These are phyloP conservation scores for Botrytis fabae DNA, from an alignment of 2,329 filamentous ascomycete genomes.

Conservation along the genomic window DNA sequence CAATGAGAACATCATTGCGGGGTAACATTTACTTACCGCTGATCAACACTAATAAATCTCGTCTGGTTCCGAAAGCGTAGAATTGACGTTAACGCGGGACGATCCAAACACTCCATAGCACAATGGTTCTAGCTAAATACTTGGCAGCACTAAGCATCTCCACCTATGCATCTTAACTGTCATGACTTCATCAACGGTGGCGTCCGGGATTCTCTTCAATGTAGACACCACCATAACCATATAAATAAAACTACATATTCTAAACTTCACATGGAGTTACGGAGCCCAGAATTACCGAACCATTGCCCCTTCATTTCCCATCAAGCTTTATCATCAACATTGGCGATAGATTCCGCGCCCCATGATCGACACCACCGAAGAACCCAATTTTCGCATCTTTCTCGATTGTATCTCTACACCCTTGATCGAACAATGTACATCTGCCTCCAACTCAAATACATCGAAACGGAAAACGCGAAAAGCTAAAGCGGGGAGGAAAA, in stretches of 20 bases:
- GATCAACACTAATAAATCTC: neutral
- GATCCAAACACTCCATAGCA: neutral
- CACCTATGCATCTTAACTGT: neutral
- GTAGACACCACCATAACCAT: neutral
- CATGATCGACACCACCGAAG: constrained; percentile 38
- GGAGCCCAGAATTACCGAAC: neutral
- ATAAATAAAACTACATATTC: neutral
- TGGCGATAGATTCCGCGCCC: neutral
- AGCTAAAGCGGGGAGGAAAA: constrained; percentile 27
- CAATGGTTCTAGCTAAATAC: neutral
- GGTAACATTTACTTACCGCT: neutral
- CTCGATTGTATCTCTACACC: constrained; percentile 71
- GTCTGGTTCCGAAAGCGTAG: neutral
- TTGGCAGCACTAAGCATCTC: neutral
- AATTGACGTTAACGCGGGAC: neutral
- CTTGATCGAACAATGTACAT: constrained; percentile 61
- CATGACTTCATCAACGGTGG: neutral
- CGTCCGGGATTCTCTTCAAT: neutral
- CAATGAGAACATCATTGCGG: neutral
- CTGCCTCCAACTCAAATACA: constrained; percentile 43
- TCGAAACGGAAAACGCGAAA: constrained; percentile 43
- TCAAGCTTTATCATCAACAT: neutral
- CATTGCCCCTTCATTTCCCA: neutral
- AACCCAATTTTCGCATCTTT: constrained; percentile 66
- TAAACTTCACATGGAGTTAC: neutral